Percentiles rank a stretch among this genome's conserved stretches.
These are phyloP conservation scores for Castanopsis chinensis DNA, from an alignment of 306 rosid genomes.

Conservation along the genomic window DNA sequence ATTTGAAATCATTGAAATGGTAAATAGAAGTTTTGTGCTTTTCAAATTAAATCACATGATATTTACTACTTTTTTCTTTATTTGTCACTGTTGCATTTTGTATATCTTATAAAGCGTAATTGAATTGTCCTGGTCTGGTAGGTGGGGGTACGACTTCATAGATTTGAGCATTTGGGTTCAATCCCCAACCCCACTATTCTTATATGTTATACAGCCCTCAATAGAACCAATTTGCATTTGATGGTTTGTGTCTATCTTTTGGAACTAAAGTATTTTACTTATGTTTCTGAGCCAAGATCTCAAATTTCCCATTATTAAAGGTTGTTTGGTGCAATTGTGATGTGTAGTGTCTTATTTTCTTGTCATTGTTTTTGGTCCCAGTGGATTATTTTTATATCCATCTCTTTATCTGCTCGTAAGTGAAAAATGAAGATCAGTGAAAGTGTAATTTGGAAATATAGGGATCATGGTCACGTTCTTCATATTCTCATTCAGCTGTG, in stretches of 20 bases:
- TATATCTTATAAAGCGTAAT: background rate
- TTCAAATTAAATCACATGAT: background rate
- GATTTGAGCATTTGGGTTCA: background rate
- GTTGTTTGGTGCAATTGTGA: background rate
- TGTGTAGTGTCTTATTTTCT: background rate
- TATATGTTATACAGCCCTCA: background rate
- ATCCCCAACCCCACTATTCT: background rate
- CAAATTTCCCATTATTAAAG: background rate
- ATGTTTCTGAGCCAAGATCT: background rate
- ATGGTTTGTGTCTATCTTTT: background rate
- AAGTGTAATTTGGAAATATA: constrained; percentile 26
- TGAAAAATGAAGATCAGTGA: constrained; percentile 8
- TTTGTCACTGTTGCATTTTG: background rate
- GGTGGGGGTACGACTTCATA: background rate
- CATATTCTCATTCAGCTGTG: constrained; percentile 53
- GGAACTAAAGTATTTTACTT: background rate
- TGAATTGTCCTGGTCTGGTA: background rate
- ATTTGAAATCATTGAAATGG: no score
- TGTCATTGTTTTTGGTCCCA: background rate
- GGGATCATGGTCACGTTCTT: constrained; percentile 97
- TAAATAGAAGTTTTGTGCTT: background rate
- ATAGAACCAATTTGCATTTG: background rate
- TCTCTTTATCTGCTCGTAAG: background rate
- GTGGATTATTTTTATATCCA: background rate
- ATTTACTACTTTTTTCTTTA: background rate